Conservation (phyloP, 768 basidiomycete species). For the Tulasnella sp. region DNA sequence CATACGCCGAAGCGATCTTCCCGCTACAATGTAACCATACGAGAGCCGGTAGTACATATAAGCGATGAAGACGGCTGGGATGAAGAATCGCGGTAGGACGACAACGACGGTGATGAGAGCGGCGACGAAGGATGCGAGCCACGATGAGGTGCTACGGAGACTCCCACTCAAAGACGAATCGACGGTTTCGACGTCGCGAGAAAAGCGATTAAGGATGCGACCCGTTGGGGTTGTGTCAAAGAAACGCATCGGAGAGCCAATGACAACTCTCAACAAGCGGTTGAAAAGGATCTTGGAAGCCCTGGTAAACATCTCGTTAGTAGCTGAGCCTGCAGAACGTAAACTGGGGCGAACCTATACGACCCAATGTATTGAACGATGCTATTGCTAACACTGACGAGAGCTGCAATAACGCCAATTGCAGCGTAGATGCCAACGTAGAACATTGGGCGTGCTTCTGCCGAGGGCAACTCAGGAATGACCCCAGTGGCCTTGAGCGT, state of each 20-base stretch:
- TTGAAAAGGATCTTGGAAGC: conserved; percentile 28
- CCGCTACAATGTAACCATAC: conserved; percentile 43
- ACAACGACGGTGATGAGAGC: conserved; percentile 53
- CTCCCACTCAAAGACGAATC: conserved; percentile 58
- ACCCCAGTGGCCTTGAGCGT: neutral
- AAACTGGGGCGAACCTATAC: conserved; percentile 10
- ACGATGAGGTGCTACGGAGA: conserved; percentile 64
- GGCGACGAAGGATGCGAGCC: conserved; percentile 62
- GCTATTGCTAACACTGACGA: conserved; percentile 36
- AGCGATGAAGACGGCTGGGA: conserved; percentile 61
- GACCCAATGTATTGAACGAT: conserved; percentile 38
- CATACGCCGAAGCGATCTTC: conserved; percentile 77
- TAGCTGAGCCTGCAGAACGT: neutral
- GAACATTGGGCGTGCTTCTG: conserved; percentile 51
- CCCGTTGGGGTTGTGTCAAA: conserved; percentile 70
- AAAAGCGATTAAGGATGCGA: conserved; percentile 39
- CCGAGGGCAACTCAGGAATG: conserved; percentile 24
- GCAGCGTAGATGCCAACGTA: conserved; percentile 56
- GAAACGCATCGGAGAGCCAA: conserved; percentile 64
- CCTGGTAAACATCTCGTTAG: neutral
- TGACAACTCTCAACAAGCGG: conserved; percentile 52
- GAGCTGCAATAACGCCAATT: conserved; percentile 41
- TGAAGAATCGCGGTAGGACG: conserved; percentile 71
- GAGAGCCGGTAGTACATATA: conserved; percentile 45
- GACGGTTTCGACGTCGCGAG: conserved; percentile 78